phyloP scores from a whole-genome alignment of 139 green algal genomes.

The Edaphochlamys debaryana region DNA sequence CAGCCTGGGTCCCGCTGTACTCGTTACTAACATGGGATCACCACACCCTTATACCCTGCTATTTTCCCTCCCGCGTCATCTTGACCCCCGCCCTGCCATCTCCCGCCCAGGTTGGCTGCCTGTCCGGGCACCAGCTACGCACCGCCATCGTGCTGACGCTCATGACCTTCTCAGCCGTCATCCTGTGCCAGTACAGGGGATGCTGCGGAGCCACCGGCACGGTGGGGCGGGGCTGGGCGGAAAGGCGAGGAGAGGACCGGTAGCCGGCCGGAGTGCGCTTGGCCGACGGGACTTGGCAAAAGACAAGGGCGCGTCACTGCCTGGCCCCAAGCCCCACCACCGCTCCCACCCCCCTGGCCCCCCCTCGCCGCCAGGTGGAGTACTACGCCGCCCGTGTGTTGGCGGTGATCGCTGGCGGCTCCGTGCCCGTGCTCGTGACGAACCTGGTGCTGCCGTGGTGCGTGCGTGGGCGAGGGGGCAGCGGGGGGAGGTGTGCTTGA shows the following conservation, averaged over 20 bases:
- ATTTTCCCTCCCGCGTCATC: too few species aligned
- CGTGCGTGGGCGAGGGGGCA: neutral
- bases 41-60: too few species aligned
- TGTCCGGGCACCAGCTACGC: neutral
- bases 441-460: slow-evolving; percentile 51
- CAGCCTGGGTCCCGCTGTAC: too few species aligned
- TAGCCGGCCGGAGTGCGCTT: neutral
- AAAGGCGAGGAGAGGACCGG: too few species aligned
- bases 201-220: slow-evolving; percentile 4
- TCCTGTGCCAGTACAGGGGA: slow-evolving; percentile 30
- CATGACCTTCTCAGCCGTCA: slow-evolving; percentile 33
- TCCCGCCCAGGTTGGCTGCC: neutral
- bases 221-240: too few species aligned
- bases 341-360: too few species aligned
- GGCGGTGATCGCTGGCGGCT: slow-evolving; percentile 11
- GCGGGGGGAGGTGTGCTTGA: too few species aligned
- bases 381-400: slow-evolving; percentile 31
- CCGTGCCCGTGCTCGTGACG: slow-evolving; percentile 4
- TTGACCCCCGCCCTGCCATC: too few species aligned
- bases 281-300: too few species aligned
- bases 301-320: neutral
- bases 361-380: neutral
- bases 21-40: too few species aligned
- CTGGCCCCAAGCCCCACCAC: too few species aligned
- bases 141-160: slow-evolving; percentile 34